Evolutionary conservation across 2,329 filamentous ascomycete species (phyloP), one percentile per base, ranked within the genome.

Genomic region (Dothistroma pini): DNA sequence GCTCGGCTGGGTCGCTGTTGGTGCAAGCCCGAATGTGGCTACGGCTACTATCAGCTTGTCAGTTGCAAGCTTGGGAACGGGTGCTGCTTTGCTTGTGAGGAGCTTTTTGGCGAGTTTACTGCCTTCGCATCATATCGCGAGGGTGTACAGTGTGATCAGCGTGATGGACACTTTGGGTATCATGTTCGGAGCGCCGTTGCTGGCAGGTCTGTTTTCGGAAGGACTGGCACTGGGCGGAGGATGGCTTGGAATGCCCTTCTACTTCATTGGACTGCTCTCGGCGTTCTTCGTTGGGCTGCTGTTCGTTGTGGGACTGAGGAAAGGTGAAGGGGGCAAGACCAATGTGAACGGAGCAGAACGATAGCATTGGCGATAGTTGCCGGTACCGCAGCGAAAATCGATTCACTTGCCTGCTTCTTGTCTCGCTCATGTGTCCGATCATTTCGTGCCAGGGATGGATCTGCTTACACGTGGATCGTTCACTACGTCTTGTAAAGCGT

Each of bases 51-150:
- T 70, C 19, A 78, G 79, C 1, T 76, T 85, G 32, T 69, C 81
- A 22, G 71, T 81, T 14, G 76, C 78, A 12, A 78, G 78, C 4
- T 62, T 82, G 0, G 83, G 84, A 0, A 66, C 67, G 14, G 82
- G 83, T 6, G 76, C 80, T 51, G 56, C 67, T 0, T 66, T 79
- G 0, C 68, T 84, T 1, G 69, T 81, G 19, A 77, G 84, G 35
- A 81, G 79, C 2, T 70, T 86, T 7, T 69, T 85, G n/a, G 84
- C 81, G 50, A 76, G 78, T 10, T 68, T 85, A 11, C 80, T 86
- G 12, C 81, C 83, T 64, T 76, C 79, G 22, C 78, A 83, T 60
- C 80, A 84, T 4, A 75, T 84, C 12, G 84, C 81, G 22, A 79
- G 80, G 0, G 72, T 85, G 25, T 86, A 85, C 68, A 81, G 80